phyloP scores from a whole-genome alignment of 345 rosid species.

The Gossypioides kirkii region DNA sequence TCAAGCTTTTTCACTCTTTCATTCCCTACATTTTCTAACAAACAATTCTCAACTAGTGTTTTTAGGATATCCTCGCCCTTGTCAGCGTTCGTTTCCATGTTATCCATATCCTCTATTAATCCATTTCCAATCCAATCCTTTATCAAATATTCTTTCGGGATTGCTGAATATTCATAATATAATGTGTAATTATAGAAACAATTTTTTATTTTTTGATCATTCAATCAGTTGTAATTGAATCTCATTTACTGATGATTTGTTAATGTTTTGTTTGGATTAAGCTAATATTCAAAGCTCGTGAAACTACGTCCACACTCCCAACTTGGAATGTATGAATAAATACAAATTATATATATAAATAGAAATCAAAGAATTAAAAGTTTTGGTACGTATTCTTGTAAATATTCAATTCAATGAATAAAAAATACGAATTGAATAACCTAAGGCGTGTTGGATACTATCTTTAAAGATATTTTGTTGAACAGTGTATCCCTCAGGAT shows the following conservation, averaged over 20 bases:
- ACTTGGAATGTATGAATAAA: too few species aligned
- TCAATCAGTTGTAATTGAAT: constrained; percentile 19
- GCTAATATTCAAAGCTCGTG: too few species aligned
- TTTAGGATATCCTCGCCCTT: constrained; percentile 14
- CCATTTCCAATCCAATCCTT: constrained; percentile 13
- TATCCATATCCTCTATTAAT: constrained; percentile 1
- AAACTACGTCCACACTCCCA: too few species aligned
- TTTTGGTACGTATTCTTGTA: too few species aligned
- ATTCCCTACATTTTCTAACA: constrained; percentile 3
- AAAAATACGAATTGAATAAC: too few species aligned
- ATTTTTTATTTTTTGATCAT: not conserved
- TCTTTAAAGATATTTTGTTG: too few species aligned
- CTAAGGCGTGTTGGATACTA: too few species aligned
- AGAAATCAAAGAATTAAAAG: too few species aligned
- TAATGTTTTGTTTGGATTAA: too few species aligned
- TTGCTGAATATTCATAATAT: not conserved
- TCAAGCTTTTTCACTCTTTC: constrained; percentile 22
- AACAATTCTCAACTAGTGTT: constrained; percentile 16
- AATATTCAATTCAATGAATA: too few species aligned
- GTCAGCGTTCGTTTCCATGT: not conserved
- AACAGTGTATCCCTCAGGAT: too few species aligned
- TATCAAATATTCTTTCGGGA: not conserved
- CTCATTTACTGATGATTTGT: not conserved
- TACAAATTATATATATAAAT: too few species aligned
- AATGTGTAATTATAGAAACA: constrained; percentile 18